Evolutionary conservation across 208 protist species (phyloP), one percentile per base, ranked within the genome.

Genomic region (Acanthamoeba culbertsoni): DNA sequence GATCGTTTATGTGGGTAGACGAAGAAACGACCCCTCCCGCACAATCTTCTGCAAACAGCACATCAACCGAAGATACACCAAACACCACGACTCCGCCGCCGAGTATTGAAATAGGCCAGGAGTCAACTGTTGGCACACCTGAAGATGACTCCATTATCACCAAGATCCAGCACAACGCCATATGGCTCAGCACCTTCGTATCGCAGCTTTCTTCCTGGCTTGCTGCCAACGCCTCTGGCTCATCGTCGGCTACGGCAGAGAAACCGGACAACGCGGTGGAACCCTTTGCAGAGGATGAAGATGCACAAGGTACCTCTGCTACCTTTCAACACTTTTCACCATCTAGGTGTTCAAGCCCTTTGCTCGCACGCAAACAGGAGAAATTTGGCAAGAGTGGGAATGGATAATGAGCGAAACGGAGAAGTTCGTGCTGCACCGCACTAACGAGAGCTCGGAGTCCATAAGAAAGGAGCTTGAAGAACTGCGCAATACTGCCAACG

Each of bases 341-440:
- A 35, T 8, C 35, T 53, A 28, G 2, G 12, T 84, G 73, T 43
- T 33, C 37, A 16, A 48, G 26, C 71, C 14, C 55, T 37, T 71
- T 37, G 48, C 18, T 55, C 48, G 48, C 18, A 20, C 63, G 10
- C 35, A 20, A 14, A 37, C 28, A 86, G 73, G 82, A 2, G 53
- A 68, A 31, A 45, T 90, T 26, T 90, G 82, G 82, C 46, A 90
- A 59, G 82, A 90, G 51, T 90, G 82, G 82, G 82, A 90, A 65
- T 90, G 82, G 82, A 90, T 90, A 42, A 68, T 90, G 82, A 90
- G 51, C 37, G 82, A 90, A 65, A 65, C 82, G 0, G 82, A 90
- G 42, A 90, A 68, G 82, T 59, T 90, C 28, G 82, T 35, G 35
- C 33, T 90, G 33, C 82, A 33, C 20, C 5, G 51, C 33, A 90